These are phyloP conservation scores for Plantago lanceolata DNA, from an alignment of 305 asterid genomes.

Conservation along the genomic window DNA sequence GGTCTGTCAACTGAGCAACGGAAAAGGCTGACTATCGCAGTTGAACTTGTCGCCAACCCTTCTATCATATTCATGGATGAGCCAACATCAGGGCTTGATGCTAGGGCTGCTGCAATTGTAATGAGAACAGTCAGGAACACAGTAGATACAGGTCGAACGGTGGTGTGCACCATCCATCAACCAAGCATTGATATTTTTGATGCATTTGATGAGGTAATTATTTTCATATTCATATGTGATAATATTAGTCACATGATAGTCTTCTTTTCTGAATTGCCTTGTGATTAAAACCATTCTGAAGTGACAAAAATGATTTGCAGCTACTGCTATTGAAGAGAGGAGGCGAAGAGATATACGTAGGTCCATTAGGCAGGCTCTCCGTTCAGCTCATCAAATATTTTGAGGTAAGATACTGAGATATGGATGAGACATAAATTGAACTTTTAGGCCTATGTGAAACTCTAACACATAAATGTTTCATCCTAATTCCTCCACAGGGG, in stretches of 20 bases:
- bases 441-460: not conserved
- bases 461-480: conserved; percentile 2
- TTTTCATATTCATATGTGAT: not conserved
- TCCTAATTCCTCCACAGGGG: conserved; percentile 33
- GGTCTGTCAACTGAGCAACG: conserved; percentile 95
- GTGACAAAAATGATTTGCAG: conserved; percentile 36
- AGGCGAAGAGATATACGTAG: conserved; percentile 82
- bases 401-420: conserved; percentile 45
- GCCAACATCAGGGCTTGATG: conserved; percentile 96
- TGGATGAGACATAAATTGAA: not conserved
- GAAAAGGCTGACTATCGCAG: conserved; percentile 80
- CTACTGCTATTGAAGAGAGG: conserved; percentile 78
- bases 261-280: not conserved
- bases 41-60: conserved; percentile 89
- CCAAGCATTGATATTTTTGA: conserved; percentile 97
- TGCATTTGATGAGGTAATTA: conserved; percentile 82
- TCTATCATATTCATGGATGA: conserved; percentile 95
- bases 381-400: conserved; percentile 62
- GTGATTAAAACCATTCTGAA: conserved; percentile 15
- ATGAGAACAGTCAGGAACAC: conserved; percentile 97
- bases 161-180: conserved; percentile 94
- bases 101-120: conserved; percentile 92
- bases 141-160: conserved; percentile 88
- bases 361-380: conserved; percentile 73
- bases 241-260: not conserved